Base-by-base conservation (phyloP, 352 stramenopile genomes). In the Globisporangium acanthophoron region DNA sequence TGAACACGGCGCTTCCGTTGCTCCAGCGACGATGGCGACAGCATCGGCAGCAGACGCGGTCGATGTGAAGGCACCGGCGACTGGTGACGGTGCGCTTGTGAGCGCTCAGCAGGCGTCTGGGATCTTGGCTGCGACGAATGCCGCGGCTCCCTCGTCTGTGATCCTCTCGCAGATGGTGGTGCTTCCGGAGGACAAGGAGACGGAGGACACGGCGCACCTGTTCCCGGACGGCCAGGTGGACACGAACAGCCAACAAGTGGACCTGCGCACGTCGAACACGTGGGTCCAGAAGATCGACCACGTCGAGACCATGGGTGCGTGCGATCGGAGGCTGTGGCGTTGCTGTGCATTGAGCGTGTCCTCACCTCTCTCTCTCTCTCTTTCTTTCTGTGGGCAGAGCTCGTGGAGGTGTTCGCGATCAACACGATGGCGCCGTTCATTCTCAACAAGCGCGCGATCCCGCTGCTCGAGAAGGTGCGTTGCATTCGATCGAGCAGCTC, bases 361-460 rank as follows among this genome's bases (percentile, higher is more conserved):
- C 44, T 54, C 24, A 27, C 24, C 12, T 54, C 27, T 33, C n/a
- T 37, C 45, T 35, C 45, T 21, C 24, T 35, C 45, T 51, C n/a
- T 35, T 4, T 51, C 4, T 51, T 2, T n/a, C 5, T 21, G 5
- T 33, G 45, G 56, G 13, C 55, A 89, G 84, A 94, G 50, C 67
- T 90, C 33, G 80, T 85, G 16, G 81, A 94, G 62, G 80, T 90
- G 40, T 89, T 94, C 60, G 80, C 81, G n/a, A 91, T 98, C 47
- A 98, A 98, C 73, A 86, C 90, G 21, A 93, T 98, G 69, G 87
- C 91, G 31, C 93, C 92, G 29, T 97, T 98, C 66, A 96, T 98
- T n/a, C 67, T 98, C 37, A 98, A 97, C 71, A 96, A 84, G 59
- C 80, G 80, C 37, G 74, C 72, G 8, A 86, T 88, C 51, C 66